Evolutionary conservation across 1,284 basidiomycete species (phyloP).

Genomic region (Ganoderma boninense): DNA sequence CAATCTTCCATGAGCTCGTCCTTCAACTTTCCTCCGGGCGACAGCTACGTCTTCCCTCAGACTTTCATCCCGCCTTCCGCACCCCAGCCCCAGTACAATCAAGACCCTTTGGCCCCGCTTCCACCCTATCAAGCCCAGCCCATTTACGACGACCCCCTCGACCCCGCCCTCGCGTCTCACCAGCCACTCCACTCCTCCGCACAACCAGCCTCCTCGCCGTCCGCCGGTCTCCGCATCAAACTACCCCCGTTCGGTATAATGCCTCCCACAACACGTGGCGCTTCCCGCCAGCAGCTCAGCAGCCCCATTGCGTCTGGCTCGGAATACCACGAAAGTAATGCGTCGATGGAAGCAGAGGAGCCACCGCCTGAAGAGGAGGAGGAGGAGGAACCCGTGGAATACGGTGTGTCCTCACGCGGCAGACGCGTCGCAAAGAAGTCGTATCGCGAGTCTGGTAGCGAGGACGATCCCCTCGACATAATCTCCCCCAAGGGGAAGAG

Average conservation of each 20-base stretch:
- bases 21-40: slow-evolving; percentile 29
- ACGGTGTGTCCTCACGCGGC: slow-evolving; percentile 51
- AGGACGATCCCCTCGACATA: slow-evolving; percentile 44
- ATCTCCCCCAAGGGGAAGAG: slow-evolving; percentile 31
- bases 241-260: slow-evolving; percentile 33
- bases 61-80: background rate
- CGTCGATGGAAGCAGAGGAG: slow-evolving; percentile 47
- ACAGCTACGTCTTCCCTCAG: slow-evolving; percentile 26
- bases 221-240: slow-evolving; percentile 34
- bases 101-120: background rate
- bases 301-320: slow-evolving; percentile 61
- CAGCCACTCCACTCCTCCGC: slow-evolving; percentile 15
- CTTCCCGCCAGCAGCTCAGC: slow-evolving; percentile 31
- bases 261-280: slow-evolving; percentile 40
- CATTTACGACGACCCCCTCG: slow-evolving; percentile 14
- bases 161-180: slow-evolving; percentile 8
- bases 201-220: slow-evolving; percentile 18
- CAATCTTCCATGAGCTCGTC: slow-evolving; percentile 34
- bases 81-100: slow-evolving; percentile 5
- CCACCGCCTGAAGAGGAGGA: slow-evolving; percentile 38
- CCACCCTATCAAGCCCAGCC: slow-evolving; percentile 11
- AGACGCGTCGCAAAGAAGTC: slow-evolving; percentile 52
- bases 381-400: slow-evolving; percentile 36
- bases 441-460: slow-evolving; percentile 63
- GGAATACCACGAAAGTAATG: slow-evolving; percentile 70